A percentile compares a stretch with the other conserved stretches of the same genome.
phyloP scores from a whole-genome alignment of 768 basidiomycete genomes.

The Suillus plorans region DNA sequence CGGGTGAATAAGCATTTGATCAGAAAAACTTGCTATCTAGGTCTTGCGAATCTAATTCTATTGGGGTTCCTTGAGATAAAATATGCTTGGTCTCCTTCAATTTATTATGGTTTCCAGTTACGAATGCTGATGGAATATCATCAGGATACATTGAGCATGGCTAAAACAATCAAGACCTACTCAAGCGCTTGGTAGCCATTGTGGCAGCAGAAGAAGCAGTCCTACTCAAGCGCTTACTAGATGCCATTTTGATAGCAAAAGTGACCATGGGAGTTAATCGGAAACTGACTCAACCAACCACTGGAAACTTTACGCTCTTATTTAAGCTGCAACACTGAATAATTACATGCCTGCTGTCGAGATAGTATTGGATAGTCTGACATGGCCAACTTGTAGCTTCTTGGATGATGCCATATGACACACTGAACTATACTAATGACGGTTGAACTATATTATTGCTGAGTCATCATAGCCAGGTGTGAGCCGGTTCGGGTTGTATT shows the following conservation, averaged over 20 bases:
- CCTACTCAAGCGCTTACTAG: constrained; percentile 26
- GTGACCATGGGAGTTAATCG: not conserved
- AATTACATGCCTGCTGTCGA: too few relatives aligned
- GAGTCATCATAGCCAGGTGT: constrained; percentile 1
- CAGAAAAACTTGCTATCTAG: constrained; percentile 65
- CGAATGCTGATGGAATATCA: constrained; percentile 63
- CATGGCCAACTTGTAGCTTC: too few relatives aligned
- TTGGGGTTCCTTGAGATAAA: constrained; percentile 60
- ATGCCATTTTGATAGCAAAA: constrained; percentile 17
- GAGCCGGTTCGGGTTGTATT: constrained; percentile 7
- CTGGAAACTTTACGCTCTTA: too few relatives aligned
- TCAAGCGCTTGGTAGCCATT: constrained; percentile 26
- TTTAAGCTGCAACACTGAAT: too few relatives aligned
- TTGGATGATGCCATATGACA: too few relatives aligned
- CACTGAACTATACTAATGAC: too few relatives aligned
- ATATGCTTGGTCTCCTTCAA: constrained; percentile 86
- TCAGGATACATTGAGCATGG: constrained; percentile 11
- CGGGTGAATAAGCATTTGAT: not conserved
- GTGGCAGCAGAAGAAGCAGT: not conserved
- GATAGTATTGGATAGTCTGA: too few relatives aligned
- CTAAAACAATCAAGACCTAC: constrained; percentile 14
- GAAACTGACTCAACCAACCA: not conserved
- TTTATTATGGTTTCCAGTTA: constrained; percentile 94
- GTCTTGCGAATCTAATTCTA: constrained; percentile 74
- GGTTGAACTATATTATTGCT: not conserved